Percentiles rank a stretch among this genome's conserved stretches.
Evolutionary conservation across 169 alveolate genomes (phyloP).

Genomic region (Plasmodium gonderi): DNA sequence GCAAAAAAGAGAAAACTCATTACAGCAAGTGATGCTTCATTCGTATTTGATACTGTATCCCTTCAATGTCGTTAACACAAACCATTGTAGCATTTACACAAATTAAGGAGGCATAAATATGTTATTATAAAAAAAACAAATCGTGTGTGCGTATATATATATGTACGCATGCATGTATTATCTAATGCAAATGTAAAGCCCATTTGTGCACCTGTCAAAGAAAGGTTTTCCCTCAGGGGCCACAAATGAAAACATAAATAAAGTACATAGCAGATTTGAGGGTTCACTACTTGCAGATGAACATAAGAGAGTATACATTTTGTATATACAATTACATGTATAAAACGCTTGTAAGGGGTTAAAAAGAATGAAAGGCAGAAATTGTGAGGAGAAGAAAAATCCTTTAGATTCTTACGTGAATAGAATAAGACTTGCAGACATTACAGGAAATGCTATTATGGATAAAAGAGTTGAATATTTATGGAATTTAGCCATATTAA

Average conservation of each 20-base stretch:
- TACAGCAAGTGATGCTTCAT: not conserved
- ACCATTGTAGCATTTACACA: not conserved
- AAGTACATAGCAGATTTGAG: not conserved
- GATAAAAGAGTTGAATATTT: conserved; percentile 52
- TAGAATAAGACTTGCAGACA: not conserved
- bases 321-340: not conserved
- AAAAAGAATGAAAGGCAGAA: conserved; percentile 6
- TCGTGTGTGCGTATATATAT: not conserved
- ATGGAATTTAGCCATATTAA: conserved; percentile 71
- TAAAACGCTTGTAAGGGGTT: not conserved
- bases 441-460: conserved; percentile 1
- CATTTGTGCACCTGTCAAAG: too few species aligned
- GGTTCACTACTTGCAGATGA: too few species aligned
- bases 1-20: not conserved
- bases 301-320: too few species aligned
- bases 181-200: not conserved
- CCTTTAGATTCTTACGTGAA: not conserved
- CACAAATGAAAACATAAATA: not conserved
- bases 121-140: not conserved
- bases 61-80: not conserved
- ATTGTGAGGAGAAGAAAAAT: conserved; percentile 22
- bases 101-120: not conserved
- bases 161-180: not conserved
- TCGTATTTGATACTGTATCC: not conserved
- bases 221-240: not conserved